Conservation (phyloP, 148 eudicot species). For the Chenopodium suecicum region DNA sequence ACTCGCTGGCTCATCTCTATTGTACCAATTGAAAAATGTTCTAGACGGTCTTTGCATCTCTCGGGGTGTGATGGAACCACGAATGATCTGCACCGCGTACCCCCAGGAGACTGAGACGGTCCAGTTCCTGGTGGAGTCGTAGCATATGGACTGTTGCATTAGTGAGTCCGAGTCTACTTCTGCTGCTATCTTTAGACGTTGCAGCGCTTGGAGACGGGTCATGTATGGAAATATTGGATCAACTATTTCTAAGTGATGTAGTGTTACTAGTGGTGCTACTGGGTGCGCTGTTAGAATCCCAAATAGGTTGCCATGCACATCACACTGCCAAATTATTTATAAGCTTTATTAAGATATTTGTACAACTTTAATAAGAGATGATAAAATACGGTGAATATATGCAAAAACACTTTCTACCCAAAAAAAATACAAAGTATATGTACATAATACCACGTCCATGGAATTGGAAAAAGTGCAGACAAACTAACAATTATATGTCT, state of each 20-base stretch:
- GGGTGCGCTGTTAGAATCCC: slow-evolving; percentile 62
- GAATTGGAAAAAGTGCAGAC: too few relatives aligned
- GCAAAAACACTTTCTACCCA: too few relatives aligned
- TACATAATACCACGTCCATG: too few relatives aligned
- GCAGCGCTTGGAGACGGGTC: slow-evolving; percentile 33
- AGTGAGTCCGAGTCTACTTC: slow-evolving; percentile 48
- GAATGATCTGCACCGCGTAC: slow-evolving; percentile 45
- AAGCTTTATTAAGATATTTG: background rate
- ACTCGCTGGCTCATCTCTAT: slow-evolving; percentile 19
- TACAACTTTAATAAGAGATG: too few relatives aligned
- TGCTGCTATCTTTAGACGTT: slow-evolving; percentile 31
- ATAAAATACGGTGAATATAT: background rate
- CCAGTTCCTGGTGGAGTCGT: slow-evolving; percentile 42
- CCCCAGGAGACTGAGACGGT: slow-evolving; percentile 77
- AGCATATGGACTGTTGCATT: slow-evolving; percentile 69
- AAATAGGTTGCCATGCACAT: slow-evolving; percentile 41
- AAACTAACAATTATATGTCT: too few relatives aligned
- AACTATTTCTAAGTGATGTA: slow-evolving; percentile 53
- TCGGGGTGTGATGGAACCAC: slow-evolving; percentile 34
- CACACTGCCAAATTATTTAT: slow-evolving; percentile 30
- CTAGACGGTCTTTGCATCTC: slow-evolving; percentile 44
- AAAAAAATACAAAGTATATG: too few relatives aligned
- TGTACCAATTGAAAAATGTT: slow-evolving; percentile 51
- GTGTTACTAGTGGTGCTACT: slow-evolving; percentile 42
- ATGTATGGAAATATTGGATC: slow-evolving; percentile 48